Evolutionary conservation across 176 grass and related monocot genomes (phyloP), one percentile per base, ranked within the genome.

Genomic region (Hyparrhenia diplandra): DNA sequence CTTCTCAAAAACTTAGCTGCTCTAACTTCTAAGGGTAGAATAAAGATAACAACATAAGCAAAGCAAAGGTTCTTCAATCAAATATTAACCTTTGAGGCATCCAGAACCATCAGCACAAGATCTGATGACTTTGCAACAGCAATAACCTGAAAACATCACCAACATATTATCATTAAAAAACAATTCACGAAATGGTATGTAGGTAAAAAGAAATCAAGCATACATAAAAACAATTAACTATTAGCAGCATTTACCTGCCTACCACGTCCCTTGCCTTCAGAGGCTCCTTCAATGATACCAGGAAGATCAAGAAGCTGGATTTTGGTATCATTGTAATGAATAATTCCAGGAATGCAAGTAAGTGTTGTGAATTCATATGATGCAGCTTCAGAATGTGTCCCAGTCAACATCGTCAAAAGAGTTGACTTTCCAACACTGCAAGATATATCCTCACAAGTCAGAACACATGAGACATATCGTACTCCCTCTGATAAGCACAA

Each of bases 271-370:
- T 95, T 99, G 82, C 96, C 96, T 93, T 99, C 96, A 80, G 96
- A 99, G 75, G 96, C 96, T 55, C 96, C 96, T 93, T 99, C 96
- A 93, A 99, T 99, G 81, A 99, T 99, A 87, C 92, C 96, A 68
- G 96, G 96, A 88, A 99, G 90, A 90, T 99, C 96, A 64, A 99
- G 96, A 87, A 99, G 91, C 73, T 99, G 96, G 74, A 99, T 95
- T 93, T 99, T 99, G 71, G 96, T 91, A 88, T 99, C 96, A 80
- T 99, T 99, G 75, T 95, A 99, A 58, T 95, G 83, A 65, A 99
- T 99, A 76, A 99, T 99, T 85, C 96, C 96, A 57, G 92, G 96
- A 86, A 99, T 99, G 85, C 96, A 99, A 81, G 96, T 99, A 61
- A 99, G 90, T 41, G 96, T 99, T 64, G 96, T 99, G 76, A 99